Base-by-base conservation (phyloP, 2,329 filamentous ascomycete species). In the Colletotrichum camelliae region DNA sequence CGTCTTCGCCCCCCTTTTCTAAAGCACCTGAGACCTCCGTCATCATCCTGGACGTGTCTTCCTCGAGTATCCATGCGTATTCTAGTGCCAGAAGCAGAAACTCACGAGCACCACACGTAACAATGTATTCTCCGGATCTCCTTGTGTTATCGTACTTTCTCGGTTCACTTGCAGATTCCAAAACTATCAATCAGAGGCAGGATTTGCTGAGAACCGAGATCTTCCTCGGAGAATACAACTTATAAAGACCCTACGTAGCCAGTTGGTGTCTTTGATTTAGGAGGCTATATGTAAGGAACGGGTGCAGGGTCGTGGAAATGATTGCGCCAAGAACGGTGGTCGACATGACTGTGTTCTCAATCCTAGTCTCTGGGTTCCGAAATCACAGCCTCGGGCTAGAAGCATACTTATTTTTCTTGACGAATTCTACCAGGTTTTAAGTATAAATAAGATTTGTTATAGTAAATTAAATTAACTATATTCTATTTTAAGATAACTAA, bases 61-160 rank as follows among this genome's bases (percentile, higher is more conserved):
- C 16, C 39, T n/a, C 8, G 39, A 18, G 4, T 39, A 39, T 16
- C 2, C 35, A 16, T 16, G 7, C 7, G 3, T 3, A 7, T 37
- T 7, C 35, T 37, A 3, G 35, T 15, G 2, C 3, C 33, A 4
- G 7, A 39, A 8, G 37, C 4, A 18, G 7, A 16, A 8, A 1
- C 16, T 39, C 0, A 16, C 15, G 7, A 1, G 1, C 4, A 4
- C 18, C 9, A 4, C 18, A 4, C 13, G 2, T 16, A 39, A 39
- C 2, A 18, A 39, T 4, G 37, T 16, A 39, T 39, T 1, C 1
- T 39, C 37, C 16, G 8, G 7, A 9, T 9, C 8, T 39, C 37
- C 0, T 39, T 39, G 16, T 39, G 16, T 2, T 18, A 1, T 39
- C 1, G 4, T 18, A 39, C 37, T 18, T 0, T 18, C 37, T 2